Conservation (phyloP, 768 basidiomycete genomes). For the Glaciozyma antarctica region DNA sequence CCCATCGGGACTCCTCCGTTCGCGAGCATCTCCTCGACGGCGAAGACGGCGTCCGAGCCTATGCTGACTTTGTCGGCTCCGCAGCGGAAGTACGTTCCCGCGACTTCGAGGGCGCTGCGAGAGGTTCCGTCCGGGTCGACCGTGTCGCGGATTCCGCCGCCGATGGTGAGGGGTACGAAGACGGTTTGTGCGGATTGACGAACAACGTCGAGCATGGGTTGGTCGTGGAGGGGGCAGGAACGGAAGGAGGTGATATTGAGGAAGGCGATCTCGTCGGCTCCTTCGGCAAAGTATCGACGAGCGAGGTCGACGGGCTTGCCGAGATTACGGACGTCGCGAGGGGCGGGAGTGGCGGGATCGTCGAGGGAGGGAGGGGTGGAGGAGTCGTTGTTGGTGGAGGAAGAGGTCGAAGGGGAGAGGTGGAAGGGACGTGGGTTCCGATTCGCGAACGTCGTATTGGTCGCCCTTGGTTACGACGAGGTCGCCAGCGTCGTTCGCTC, state of each 20-base stretch:
- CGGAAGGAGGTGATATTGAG: slow-evolving; percentile 99
- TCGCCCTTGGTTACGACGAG: slow-evolving; percentile 99
- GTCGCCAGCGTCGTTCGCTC: slow-evolving; percentile 89
- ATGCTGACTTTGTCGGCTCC: slow-evolving; percentile 99
- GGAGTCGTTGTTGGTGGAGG: slow-evolving; percentile 31
- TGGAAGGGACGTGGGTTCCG: background rate
- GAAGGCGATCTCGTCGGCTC: slow-evolving; percentile 93
- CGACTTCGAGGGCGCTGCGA: slow-evolving; percentile 82
- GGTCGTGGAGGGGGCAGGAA: slow-evolving; percentile 84
- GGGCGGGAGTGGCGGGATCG: slow-evolving; percentile 22
- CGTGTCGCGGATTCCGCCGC: slow-evolving; percentile 93
- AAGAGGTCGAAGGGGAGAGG: slow-evolving; percentile 15
- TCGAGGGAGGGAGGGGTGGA: slow-evolving; percentile 10
- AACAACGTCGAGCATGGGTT: slow-evolving; percentile 96
- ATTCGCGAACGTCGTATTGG: slow-evolving; percentile 53
- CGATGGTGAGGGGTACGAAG: slow-evolving; percentile 96
- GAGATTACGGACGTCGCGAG: slow-evolving; percentile 68
- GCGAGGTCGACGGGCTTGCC: slow-evolving; percentile 94
- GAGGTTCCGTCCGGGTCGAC: slow-evolving; percentile 88
- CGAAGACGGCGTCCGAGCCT: slow-evolving; percentile 88
- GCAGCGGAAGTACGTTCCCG: slow-evolving; percentile 88
- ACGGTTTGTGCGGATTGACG: slow-evolving; percentile 76
- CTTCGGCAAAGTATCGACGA: slow-evolving; percentile 68
- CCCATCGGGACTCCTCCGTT: slow-evolving; percentile 39
- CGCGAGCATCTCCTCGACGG: slow-evolving; percentile 64